Evolutionary conservation across 352 stramenopile genomes (phyloP).

Genomic region (Phytophthora parvispora): DNA sequence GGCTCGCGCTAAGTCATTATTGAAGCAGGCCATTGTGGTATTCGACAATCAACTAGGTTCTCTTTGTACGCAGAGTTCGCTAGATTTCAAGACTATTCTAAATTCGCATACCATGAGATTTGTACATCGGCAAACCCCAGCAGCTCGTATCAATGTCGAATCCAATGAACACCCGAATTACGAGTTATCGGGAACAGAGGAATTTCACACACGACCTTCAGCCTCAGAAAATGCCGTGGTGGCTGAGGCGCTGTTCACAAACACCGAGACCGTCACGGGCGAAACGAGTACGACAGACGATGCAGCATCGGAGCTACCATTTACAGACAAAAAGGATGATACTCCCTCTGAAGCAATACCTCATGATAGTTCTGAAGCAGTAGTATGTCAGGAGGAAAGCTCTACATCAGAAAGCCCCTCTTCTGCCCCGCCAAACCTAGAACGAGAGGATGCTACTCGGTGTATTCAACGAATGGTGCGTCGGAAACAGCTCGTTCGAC

Average conservation of each 20-base stretch:
- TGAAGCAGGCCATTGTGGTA: conserved; percentile 67
- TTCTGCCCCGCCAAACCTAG: conserved; percentile 8
- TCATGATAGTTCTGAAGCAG: background rate
- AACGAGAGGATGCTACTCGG: conserved; percentile 22
- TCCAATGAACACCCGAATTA: background rate
- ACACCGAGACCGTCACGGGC: too few species aligned
- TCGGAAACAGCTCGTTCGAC: conserved; percentile 14
- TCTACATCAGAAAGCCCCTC: background rate
- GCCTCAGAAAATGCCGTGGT: too few species aligned
- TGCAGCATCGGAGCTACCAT: background rate
- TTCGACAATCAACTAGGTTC: conserved; percentile 69
- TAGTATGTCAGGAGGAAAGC: background rate
- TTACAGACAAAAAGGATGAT: background rate
- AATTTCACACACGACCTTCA: background rate
- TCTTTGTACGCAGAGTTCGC: conserved; percentile 57
- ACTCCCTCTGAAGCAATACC: background rate
- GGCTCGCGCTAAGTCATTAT: conserved; percentile 53
- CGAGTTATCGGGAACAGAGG: background rate
- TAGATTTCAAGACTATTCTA: conserved; percentile 67
- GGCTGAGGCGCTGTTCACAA: too few species aligned
- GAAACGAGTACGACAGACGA: too few species aligned
- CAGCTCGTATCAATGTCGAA: background rate
- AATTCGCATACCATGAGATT: conserved; percentile 45
- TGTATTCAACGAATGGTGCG: conserved; percentile 39
- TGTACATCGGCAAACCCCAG: conserved; percentile 22